Evolutionary conservation across 345 rosid genomes (phyloP).

Genomic region (Camelina laxa): DNA sequence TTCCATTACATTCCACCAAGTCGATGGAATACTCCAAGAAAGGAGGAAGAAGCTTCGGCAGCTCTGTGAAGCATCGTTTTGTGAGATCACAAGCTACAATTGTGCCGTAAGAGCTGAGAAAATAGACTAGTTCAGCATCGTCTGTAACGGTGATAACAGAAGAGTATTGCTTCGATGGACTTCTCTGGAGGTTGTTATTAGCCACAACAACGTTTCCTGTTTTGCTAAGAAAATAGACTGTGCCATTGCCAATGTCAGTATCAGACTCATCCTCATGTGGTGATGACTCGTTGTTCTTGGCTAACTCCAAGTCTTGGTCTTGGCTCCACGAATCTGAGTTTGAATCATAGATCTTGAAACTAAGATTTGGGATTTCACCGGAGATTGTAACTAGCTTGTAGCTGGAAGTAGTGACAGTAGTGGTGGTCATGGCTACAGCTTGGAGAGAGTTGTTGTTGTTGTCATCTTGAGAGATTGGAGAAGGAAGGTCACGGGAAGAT

Average conservation of each 20-base stretch:
- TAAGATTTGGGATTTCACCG: conserved; percentile 69
- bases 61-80: conserved; percentile 58
- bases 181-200: conserved; percentile 63
- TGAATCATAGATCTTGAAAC: conserved; percentile 59
- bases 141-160: conserved; percentile 63
- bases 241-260: conserved; percentile 46
- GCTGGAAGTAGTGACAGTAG: conserved; percentile 35
- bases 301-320: conserved; percentile 50
- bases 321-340: conserved; percentile 53
- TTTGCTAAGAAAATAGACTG: conserved; percentile 82
- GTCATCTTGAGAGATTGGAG: conserved; percentile 29
- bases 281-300: conserved; percentile 45
- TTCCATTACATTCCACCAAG: conserved; percentile 74
- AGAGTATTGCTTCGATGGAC: conserved; percentile 87
- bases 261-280: conserved; percentile 35
- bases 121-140: conserved; percentile 59
- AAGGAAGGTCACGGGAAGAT: conserved; percentile 57
- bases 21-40: conserved; percentile 81
- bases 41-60: conserved; percentile 74
- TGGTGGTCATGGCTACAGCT: conserved; percentile 68
- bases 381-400: conserved; percentile 69
- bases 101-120: conserved; percentile 74
- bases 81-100: conserved; percentile 72
- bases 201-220: conserved; percentile 77
- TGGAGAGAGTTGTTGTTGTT: conserved; percentile 52